Conservation (phyloP, 1,284 basidiomycete species). For the Cystobasidiaceae sp. region DNA sequence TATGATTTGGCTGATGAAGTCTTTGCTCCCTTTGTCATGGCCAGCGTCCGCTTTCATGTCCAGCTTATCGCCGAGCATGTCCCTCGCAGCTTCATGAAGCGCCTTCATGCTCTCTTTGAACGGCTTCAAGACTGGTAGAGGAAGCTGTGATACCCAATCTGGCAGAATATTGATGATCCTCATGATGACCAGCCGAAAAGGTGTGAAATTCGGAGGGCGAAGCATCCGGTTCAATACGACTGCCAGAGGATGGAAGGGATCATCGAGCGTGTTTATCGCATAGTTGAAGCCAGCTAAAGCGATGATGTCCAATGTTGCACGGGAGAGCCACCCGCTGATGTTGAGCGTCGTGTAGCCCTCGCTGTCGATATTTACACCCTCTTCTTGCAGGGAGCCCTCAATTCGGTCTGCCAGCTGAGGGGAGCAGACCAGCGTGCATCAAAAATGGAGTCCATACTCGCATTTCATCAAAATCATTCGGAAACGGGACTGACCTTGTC, state of each 20-base stretch:
- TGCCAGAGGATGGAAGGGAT: conserved; percentile 55
- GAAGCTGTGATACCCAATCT: neutral
- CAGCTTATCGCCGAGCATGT: conserved; percentile 19
- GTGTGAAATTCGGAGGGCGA: conserved; percentile 42
- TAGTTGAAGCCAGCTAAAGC: conserved; percentile 66
- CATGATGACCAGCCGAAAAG: neutral
- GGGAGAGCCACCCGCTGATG: conserved; percentile 58
- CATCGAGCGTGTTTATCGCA: conserved; percentile 52
- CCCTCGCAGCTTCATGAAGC: conserved; percentile 18
- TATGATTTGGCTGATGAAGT: conserved; percentile 22
- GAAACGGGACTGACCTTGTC: conserved; percentile 1
- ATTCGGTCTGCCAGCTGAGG: neutral
- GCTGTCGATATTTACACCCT: neutral
- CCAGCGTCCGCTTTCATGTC: conserved; percentile 5
- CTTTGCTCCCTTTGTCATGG: conserved; percentile 22
- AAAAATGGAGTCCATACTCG: neutral
- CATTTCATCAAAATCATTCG: neutral
- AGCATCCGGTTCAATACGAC: conserved; percentile 57
- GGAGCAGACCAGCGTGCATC: neutral
- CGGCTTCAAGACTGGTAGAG: neutral
- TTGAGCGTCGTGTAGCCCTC: conserved; percentile 49
- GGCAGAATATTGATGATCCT: conserved; percentile 1
- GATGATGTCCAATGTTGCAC: conserved; percentile 65
- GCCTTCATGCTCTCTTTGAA: neutral
- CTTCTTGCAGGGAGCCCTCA: neutral